Percentiles rank a stretch among this genome's conserved stretches.
Evolutionary conservation across 495 filamentous ascomycete species (phyloP).

Genomic region (Penicillium silybi): DNA sequence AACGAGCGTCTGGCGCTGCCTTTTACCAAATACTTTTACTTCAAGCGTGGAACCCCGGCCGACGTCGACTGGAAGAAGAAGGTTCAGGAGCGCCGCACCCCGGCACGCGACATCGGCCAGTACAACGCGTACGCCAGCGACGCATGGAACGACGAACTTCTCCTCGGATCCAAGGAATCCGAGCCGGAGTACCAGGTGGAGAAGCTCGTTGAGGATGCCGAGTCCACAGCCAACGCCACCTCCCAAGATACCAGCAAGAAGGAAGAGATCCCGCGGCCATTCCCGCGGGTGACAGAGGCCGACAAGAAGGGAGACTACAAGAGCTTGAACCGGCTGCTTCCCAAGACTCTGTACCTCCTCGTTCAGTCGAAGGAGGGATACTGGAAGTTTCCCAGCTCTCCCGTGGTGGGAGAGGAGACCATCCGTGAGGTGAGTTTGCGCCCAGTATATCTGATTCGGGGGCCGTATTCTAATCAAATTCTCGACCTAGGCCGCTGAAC

Average conservation of each 20-base stretch:
- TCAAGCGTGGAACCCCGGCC: slow-evolving; percentile 81
- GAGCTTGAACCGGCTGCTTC: slow-evolving; percentile 72
- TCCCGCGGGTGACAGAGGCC: slow-evolving; percentile 70
- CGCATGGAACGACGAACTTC: slow-evolving; percentile 89
- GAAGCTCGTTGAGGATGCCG: slow-evolving; percentile 71
- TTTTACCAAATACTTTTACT: slow-evolving; percentile 92
- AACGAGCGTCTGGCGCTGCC: slow-evolving; percentile 89
- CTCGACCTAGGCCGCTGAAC: slow-evolving; percentile 66
- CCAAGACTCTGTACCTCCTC: slow-evolving; percentile 79
- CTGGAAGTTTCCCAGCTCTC: slow-evolving; percentile 77
- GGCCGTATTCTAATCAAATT: slow-evolving; percentile 1
- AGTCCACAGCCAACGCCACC: slow-evolving; percentile 59
- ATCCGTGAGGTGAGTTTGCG: slow-evolving; percentile 67
- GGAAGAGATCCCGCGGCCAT: slow-evolving; percentile 67
- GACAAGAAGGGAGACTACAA: slow-evolving; percentile 68
- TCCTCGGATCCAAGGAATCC: slow-evolving; percentile 63
- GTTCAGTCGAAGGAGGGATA: slow-evolving; percentile 62
- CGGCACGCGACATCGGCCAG: slow-evolving; percentile 77
- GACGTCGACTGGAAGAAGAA: slow-evolving; percentile 92
- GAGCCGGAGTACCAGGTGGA: slow-evolving; percentile 59
- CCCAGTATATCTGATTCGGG: neutral
- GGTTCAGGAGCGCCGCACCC: slow-evolving; percentile 65
- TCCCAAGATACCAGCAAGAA: slow-evolving; percentile 61
- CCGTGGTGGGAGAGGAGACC: slow-evolving; percentile 63
- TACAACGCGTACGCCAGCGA: slow-evolving; percentile 77